Evolutionary conservation across 768 basidiomycete genomes (phyloP).

Genomic region (Mycena leptocephala): DNA sequence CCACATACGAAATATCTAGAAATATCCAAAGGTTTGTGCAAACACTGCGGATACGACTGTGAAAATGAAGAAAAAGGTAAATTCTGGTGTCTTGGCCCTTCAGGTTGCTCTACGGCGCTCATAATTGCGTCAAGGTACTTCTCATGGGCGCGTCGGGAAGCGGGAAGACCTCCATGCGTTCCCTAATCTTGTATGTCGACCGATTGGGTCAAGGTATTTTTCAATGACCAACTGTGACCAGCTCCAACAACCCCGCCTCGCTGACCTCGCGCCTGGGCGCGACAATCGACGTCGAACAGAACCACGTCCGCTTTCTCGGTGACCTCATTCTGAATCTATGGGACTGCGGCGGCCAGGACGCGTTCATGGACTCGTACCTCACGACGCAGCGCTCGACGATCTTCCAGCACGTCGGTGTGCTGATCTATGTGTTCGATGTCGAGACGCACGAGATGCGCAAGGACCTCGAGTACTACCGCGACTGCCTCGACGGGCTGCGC

Average conservation of each 20-base stretch:
- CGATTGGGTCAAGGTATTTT: constrained; percentile 1
- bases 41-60: neutral
- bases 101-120: neutral
- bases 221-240: constrained; percentile 48
- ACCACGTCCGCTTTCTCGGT: constrained; percentile 96
- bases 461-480: constrained; percentile 93
- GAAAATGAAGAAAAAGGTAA: constrained; percentile 78
- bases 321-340: constrained; percentile 97
- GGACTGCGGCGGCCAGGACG: constrained; percentile 99
- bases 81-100: constrained; percentile 22
- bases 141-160: constrained; percentile 98
- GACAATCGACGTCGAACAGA: constrained; percentile 98
- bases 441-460: constrained; percentile 88
- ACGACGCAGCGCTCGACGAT: constrained; percentile 93
- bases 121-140: constrained; percentile 76
- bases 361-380: constrained; percentile 98
- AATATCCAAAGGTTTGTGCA: neutral
- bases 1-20: neutral
- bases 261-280: constrained; percentile 94
- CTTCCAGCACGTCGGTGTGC: constrained; percentile 96
- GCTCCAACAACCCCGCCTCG: constrained; percentile 95
- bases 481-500: constrained; percentile 88
- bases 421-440: constrained; percentile 99
- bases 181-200: constrained; percentile 93
- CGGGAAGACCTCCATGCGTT: constrained; percentile 98